Base-by-base conservation (phyloP, 23 red algal genomes). In the Gracilaria domingensis region DNA sequence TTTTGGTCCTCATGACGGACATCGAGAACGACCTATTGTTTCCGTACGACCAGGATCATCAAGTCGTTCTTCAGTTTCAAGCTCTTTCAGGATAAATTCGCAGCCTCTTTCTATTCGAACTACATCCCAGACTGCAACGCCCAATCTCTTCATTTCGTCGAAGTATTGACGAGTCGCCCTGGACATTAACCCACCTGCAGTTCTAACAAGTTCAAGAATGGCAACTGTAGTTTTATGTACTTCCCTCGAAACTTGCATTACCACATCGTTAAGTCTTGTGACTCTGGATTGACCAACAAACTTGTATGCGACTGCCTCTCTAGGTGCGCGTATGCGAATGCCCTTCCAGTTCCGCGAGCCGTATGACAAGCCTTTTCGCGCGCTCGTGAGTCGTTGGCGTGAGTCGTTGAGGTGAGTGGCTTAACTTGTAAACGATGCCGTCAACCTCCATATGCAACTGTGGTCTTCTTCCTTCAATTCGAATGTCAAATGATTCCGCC, bases 111-210 rank as follows among this genome's bases (percentile, higher is more conserved):
- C 82, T 49, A 96, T 59, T 36, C 55, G n/a, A 34, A 96, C 89
- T 37, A 53, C 39, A 35, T 93, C 95, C 44, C 88, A 82, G 2
- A 79, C 23, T 0, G 75, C 77, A 11, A 93, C 70, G 12, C 88
- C 88, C 30, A 96, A 48, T 32, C 93, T 57, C 79, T 76, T 60
- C 14, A 93, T 82, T 57, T 93, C 83, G 65, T 81, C 95, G 40
- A 88, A 96, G 54, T 96, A 93, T 73, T 96, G 89, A 40, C 93
- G 88, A 37, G 95, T 96, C 13, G 95, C 95, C 12, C 88, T 82
- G 8, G 95, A 85, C 17, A 96, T 45, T 20, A 91, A 28, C 4
- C 86, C 95, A 54, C 95, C 95, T 30, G 88, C 88, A 29, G 93
- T 55, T 16, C 49, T 29, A 5, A 96, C 88, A 50, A 79, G 84